A percentile compares a stretch with the other conserved stretches of the same genome.
phyloP scores from a whole-genome alignment of 768 basidiomycete species.

The Clavaria fumosa region DNA sequence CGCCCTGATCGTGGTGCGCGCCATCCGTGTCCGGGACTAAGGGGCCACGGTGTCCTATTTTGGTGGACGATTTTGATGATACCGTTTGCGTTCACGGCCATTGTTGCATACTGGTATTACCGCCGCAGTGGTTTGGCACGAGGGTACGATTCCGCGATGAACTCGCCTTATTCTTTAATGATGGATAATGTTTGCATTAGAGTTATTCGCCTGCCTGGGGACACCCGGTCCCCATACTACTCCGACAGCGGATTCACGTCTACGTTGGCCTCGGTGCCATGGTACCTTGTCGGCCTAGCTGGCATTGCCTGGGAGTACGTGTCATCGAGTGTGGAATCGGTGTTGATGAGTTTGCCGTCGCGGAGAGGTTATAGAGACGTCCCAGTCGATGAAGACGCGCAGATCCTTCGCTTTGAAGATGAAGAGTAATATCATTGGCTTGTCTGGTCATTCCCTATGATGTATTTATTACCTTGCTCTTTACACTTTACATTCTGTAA shows the following conservation, averaged over 20 bases:
- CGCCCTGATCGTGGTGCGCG: conserved; percentile 59
- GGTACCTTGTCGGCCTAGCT: conserved; percentile 69
- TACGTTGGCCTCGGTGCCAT: conserved; percentile 79
- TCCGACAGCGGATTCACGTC: conserved; percentile 34
- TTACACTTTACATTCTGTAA: no score
- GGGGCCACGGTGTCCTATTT: conserved; percentile 59
- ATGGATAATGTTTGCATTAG: conserved; percentile 21
- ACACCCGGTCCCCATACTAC: conserved; percentile 24
- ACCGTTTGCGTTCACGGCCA: conserved; percentile 61
- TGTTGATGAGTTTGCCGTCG: conserved; percentile 25
- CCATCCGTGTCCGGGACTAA: conserved; percentile 75
- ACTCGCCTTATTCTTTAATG: conserved; percentile 1
- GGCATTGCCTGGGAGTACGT: conserved; percentile 62
- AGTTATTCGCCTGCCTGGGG: conserved; percentile 65
- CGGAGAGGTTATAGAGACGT: conserved; percentile 62
- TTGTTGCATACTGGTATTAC: conserved; percentile 75
- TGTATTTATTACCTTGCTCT: no score
- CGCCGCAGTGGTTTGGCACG: conserved; percentile 51
- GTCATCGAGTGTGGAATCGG: conserved; percentile 27
- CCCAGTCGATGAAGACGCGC: conserved; percentile 79
- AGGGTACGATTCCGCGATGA: conserved; percentile 39
- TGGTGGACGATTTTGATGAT: conserved; percentile 68
- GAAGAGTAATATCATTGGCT: conserved; percentile 40
- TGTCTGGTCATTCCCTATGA: no score
- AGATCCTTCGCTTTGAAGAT: conserved; percentile 73